Conservation (phyloP, 1,139 yeast genomes). For the Kurtzmaniella quercitrusa region DNA sequence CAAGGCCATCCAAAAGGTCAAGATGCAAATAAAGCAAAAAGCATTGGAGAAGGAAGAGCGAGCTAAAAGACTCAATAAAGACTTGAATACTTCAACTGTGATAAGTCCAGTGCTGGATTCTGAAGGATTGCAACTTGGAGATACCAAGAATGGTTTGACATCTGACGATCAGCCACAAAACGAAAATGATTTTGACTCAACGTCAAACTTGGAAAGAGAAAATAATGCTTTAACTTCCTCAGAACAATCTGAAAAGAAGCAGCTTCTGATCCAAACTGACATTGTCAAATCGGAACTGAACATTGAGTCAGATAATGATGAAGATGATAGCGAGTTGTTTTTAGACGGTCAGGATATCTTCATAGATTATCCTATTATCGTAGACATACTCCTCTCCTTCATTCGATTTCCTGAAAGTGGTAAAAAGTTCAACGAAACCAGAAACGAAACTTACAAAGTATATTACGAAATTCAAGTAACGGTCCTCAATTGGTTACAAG, state of each 20-base stretch:
- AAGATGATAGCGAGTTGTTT: slow-evolving; percentile 48
- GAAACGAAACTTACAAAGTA: slow-evolving; percentile 36
- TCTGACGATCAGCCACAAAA: neutral
- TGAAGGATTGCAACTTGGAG: neutral
- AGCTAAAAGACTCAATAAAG: slow-evolving; percentile 4
- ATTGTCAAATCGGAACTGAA: neutral
- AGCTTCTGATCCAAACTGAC: slow-evolving; percentile 7
- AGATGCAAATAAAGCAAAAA: slow-evolving; percentile 41
- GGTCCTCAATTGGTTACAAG: slow-evolving; percentile 79
- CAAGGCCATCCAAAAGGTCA: slow-evolving; percentile 65
- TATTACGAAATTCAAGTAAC: slow-evolving; percentile 78
- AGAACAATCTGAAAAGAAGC: slow-evolving; percentile 8
- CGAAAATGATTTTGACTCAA: neutral
- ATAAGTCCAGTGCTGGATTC: neutral
- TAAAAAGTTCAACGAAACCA: slow-evolving; percentile 24
- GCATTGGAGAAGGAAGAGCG: slow-evolving; percentile 16
- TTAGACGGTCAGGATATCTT: slow-evolving; percentile 84
- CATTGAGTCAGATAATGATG: slow-evolving; percentile 10
- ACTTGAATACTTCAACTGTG: neutral
- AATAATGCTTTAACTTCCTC: neutral
- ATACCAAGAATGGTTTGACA: neutral
- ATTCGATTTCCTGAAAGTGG: slow-evolving; percentile 45
- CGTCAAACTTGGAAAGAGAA: neutral
- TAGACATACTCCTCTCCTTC: slow-evolving; percentile 75
- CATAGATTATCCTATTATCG: slow-evolving; percentile 75